These are phyloP conservation scores for Camellia sinensis DNA, from an alignment of 148 eudicot species.

Conservation along the genomic window DNA sequence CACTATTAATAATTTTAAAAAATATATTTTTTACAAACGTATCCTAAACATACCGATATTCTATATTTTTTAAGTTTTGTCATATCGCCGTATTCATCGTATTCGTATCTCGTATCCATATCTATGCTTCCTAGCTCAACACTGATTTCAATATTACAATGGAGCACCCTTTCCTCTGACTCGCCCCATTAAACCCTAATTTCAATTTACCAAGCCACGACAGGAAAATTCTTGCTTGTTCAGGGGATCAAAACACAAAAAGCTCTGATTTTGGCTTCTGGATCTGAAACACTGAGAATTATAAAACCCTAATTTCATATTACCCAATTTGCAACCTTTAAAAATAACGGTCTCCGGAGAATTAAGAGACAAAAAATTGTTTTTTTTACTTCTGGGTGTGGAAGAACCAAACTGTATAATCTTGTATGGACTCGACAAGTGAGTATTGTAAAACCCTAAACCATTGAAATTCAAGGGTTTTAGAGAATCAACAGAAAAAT, in stretches of 20 bases:
- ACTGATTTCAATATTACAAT: conserved; percentile 39
- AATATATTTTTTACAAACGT: too few relatives aligned
- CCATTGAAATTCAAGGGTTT: conserved; percentile 12
- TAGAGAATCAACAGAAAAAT: conserved; percentile 10
- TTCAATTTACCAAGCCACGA: conserved; percentile 15
- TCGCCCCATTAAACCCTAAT: conserved; percentile 18
- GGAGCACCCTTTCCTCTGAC: conserved; percentile 21
- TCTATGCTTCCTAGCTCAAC: not conserved
- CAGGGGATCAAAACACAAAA: conserved; percentile 7
- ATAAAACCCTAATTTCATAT: conserved; percentile 23
- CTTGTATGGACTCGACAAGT: not conserved
- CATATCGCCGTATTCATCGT: too few relatives aligned
- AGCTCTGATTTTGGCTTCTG: conserved; percentile 17
- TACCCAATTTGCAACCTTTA: not conserved
- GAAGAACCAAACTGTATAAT: not conserved
- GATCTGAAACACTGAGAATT: conserved; percentile 20
- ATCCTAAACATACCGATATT: too few relatives aligned
- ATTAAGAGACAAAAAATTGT: not conserved
- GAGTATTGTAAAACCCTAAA: not conserved
- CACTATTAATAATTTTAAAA: too few relatives aligned
- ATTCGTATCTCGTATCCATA: too few relatives aligned
- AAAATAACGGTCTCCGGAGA: not conserved
- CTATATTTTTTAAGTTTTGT: too few relatives aligned
- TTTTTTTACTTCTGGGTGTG: conserved; percentile 8
- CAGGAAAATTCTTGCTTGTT: conserved; percentile 9